Conservation (phyloP, 2,329 filamentous ascomycete species). For the Phialophora expanda region DNA sequence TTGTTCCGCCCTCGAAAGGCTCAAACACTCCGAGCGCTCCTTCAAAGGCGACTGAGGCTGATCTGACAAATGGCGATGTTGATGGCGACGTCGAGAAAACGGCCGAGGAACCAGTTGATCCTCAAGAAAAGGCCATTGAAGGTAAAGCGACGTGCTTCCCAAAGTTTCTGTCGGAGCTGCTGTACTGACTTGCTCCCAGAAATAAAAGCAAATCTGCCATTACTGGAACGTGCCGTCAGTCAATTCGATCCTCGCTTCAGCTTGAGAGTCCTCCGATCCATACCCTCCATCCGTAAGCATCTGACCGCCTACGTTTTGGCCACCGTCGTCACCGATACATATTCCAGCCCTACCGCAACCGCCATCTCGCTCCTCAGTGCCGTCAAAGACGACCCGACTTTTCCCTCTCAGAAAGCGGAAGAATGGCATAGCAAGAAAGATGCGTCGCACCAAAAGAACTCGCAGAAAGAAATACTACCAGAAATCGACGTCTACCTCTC, state of each 20-base stretch:
- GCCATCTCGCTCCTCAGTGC: slow-evolving; percentile 73
- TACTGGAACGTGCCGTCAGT: slow-evolving; percentile 88
- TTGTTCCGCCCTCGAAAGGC: slow-evolving; percentile 74
- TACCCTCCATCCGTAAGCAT: slow-evolving; percentile 93
- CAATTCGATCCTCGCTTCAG: slow-evolving; percentile 96
- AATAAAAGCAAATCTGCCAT: slow-evolving; percentile 90
- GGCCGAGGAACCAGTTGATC: slow-evolving; percentile 51
- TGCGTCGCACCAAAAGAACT: slow-evolving; percentile 66
- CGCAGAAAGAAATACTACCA: slow-evolving; percentile 75
- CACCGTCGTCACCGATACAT: slow-evolving; percentile 80
- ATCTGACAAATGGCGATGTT: slow-evolving; percentile 70
- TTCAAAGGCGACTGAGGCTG: slow-evolving; percentile 67
- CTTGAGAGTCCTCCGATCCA: slow-evolving; percentile 88
- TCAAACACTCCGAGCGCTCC: slow-evolving; percentile 62
- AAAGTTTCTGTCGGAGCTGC: neutral
- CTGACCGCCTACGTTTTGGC: slow-evolving; percentile 80
- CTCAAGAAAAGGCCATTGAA: slow-evolving; percentile 57
- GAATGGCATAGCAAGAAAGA: slow-evolving; percentile 72
- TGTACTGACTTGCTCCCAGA: slow-evolving; percentile 59
- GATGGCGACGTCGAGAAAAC: slow-evolving; percentile 48
- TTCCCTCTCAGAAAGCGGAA: slow-evolving; percentile 61
- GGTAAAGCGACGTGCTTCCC: slow-evolving; percentile 42
- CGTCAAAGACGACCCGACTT: slow-evolving; percentile 66
- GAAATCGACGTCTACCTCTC: slow-evolving; percentile 89
- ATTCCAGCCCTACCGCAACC: slow-evolving; percentile 68